Evolutionary conservation across 345 rosid species (phyloP).

Genomic region (Euclidium syriacum): DNA sequence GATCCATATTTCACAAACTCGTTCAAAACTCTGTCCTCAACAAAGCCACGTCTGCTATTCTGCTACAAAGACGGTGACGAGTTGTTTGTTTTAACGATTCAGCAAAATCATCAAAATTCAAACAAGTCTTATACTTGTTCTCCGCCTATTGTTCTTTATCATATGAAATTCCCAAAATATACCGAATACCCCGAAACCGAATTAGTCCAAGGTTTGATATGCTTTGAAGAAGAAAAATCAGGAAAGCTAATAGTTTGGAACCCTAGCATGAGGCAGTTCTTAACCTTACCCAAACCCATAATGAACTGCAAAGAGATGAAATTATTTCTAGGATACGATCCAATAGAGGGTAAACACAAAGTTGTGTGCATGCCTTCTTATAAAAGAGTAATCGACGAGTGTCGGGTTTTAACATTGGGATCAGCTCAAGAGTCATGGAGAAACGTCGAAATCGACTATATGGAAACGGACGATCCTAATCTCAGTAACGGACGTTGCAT

Average conservation of each 20-base stretch:
- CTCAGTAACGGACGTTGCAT: background rate
- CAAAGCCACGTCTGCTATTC: background rate
- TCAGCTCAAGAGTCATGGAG: constrained; percentile 10
- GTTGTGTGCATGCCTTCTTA: background rate
- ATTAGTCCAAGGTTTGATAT: constrained; percentile 17
- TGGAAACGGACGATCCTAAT: too few relatives aligned
- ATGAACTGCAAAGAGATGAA: background rate
- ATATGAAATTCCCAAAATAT: background rate
- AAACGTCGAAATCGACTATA: background rate
- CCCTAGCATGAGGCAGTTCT: background rate
- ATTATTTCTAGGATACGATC: constrained; percentile 8
- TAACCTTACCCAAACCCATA: background rate
- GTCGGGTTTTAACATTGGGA: background rate
- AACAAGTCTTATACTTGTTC: too few relatives aligned
- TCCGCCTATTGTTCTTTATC: background rate
- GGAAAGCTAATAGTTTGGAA: background rate
- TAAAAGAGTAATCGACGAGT: background rate
- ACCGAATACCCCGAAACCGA: background rate
- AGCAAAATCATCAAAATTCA: background rate
- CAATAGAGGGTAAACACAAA: constrained; percentile 2
- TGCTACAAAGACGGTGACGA: background rate
- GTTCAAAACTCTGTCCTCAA: background rate
- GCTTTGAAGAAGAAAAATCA: background rate
- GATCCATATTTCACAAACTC: background rate
- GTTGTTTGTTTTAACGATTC: background rate